A percentile compares a stretch with the other conserved stretches of the same genome.
Conservation (phyloP, 441 rosid species). For the Adansonia madagascariensis region DNA sequence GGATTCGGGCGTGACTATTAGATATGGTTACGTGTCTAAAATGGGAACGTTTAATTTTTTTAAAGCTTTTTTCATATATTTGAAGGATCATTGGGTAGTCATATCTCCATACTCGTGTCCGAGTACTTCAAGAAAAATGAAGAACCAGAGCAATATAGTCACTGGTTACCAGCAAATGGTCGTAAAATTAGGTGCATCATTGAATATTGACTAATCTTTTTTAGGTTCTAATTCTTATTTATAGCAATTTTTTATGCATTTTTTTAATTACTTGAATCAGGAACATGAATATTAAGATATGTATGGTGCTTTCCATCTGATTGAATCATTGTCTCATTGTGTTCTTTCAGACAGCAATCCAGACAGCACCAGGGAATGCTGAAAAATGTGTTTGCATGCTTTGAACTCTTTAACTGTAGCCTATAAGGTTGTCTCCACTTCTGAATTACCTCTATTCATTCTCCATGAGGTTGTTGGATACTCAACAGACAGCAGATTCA, state of each 20-base stretch:
- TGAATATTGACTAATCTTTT: not conserved
- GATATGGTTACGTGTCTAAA: too few relatives aligned
- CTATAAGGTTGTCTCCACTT: conserved; percentile 22
- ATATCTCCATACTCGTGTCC: not conserved
- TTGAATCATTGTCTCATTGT: conserved; percentile 9
- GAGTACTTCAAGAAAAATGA: too few relatives aligned
- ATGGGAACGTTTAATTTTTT: too few relatives aligned
- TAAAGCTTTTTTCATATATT: too few relatives aligned
- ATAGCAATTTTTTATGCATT: not conserved
- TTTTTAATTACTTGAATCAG: not conserved
- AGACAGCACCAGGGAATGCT: conserved; percentile 42
- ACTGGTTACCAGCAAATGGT: not conserved
- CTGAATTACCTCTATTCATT: conserved; percentile 17
- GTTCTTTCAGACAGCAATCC: conserved; percentile 13
- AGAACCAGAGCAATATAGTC: not conserved
- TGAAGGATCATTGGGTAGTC: too few relatives aligned
- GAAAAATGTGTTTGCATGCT: conserved; percentile 46
- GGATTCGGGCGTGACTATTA: too few relatives aligned
- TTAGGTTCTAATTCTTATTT: not conserved
- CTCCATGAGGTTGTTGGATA: conserved; percentile 21
- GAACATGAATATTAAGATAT: not conserved
- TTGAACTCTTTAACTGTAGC: conserved; percentile 25
- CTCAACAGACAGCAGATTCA: not conserved
- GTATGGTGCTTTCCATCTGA: not conserved
- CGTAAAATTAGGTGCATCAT: not conserved